Percentiles rank a stretch among this genome's conserved stretches.
These are phyloP conservation scores for Leccinum huronense DNA, from an alignment of 1,284 basidiomycete genomes.

Conservation along the genomic window DNA sequence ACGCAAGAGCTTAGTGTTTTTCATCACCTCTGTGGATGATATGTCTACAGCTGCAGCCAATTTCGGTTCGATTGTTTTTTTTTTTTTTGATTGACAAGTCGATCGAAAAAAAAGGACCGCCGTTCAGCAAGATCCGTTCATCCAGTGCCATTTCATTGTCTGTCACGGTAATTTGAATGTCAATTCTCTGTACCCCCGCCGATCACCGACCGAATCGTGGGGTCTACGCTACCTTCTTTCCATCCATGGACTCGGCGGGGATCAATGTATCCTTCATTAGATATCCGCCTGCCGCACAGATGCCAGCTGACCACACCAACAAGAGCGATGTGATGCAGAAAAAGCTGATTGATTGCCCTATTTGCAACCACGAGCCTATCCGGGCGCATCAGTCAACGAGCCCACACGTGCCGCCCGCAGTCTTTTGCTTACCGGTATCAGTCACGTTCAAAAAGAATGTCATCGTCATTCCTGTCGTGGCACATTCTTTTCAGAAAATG, in stretches of 20 bases:
- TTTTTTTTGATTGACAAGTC: not conserved
- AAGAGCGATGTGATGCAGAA: constrained; percentile 84
- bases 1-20: not conserved
- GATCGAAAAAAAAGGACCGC: not conserved
- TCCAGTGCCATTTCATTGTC: not conserved
- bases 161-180: not conserved
- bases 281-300: constrained; percentile 67
- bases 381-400: constrained; percentile 18
- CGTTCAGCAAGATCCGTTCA: not conserved
- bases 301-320: constrained; percentile 75
- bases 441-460: constrained; percentile 84
- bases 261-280: constrained; percentile 48
- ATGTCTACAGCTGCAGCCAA: not conserved
- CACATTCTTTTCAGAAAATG: constrained; percentile 10
- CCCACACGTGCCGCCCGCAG: not conserved
- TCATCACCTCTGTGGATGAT: not conserved
- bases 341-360: constrained; percentile 86
- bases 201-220: constrained; percentile 25
- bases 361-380: constrained; percentile 82
- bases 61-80: not conserved
- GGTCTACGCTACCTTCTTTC: constrained; percentile 29
- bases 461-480: constrained; percentile 64
- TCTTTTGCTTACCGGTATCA: constrained; percentile 57
- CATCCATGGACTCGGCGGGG: constrained; percentile 16
- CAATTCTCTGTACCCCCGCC: not conserved